These are phyloP conservation scores for Colletotrichum sp. DNA, from an alignment of 2,329 filamentous ascomycete species.

Conservation along the genomic window DNA sequence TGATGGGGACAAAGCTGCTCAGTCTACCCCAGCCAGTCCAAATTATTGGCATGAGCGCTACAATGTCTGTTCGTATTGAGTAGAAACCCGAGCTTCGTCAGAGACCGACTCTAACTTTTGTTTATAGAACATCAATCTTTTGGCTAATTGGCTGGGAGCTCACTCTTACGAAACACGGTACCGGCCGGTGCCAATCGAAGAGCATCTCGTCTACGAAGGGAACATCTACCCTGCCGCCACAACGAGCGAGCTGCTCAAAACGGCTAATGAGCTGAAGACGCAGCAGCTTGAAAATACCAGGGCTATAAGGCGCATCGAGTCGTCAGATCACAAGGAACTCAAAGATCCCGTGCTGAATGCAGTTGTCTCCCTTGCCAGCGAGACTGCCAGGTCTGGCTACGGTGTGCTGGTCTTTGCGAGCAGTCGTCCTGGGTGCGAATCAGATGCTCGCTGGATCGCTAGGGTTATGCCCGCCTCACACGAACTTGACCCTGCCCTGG, in stretches of 20 bases:
- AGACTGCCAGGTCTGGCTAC: slow-evolving; percentile 72
- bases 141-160: slow-evolving; percentile 73
- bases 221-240: slow-evolving; percentile 67
- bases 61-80: slow-evolving; percentile 63
- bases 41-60: slow-evolving; percentile 82
- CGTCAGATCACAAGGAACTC: slow-evolving; percentile 66
- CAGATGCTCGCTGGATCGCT: slow-evolving; percentile 71
- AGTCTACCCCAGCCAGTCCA: slow-evolving; percentile 71
- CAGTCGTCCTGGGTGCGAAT: slow-evolving; percentile 71
- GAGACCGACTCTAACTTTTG: background rate
- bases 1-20: slow-evolving; percentile 77
- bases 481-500: slow-evolving; percentile 49
- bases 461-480: slow-evolving; percentile 63
- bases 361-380: slow-evolving; percentile 71
- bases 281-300: slow-evolving; percentile 39
- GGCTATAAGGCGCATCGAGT: slow-evolving; percentile 54
- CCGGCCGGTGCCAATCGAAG: slow-evolving; percentile 76
- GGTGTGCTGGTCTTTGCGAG: slow-evolving; percentile 78
- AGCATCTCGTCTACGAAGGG: slow-evolving; percentile 76
- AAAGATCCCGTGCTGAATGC: slow-evolving; percentile 70
- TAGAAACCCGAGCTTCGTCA: background rate
- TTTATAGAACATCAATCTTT: slow-evolving; percentile 68
- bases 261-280: slow-evolving; percentile 54
- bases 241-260: slow-evolving; percentile 64
- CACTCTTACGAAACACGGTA: slow-evolving; percentile 77